A percentile compares a stretch with the other conserved stretches of the same genome.
Evolutionary conservation across 495 filamentous ascomycete genomes (phyloP).

Genomic region (Neurospora africana): DNA sequence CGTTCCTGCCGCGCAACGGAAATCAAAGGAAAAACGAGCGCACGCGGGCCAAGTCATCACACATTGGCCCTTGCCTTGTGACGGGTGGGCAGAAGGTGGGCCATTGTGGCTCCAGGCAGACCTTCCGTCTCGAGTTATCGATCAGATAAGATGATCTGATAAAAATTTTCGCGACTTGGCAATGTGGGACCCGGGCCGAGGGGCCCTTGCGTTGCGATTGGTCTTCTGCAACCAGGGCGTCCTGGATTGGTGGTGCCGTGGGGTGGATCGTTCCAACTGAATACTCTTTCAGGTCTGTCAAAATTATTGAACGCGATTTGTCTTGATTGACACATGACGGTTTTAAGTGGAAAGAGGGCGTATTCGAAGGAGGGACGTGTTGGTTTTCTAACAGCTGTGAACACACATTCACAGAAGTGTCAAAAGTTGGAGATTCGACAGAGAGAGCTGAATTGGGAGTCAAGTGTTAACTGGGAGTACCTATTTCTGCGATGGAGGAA

Average conservation of each 20-base stretch:
- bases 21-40: not conserved
- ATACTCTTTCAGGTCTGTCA: not conserved
- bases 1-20: not conserved
- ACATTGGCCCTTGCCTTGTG: not conserved
- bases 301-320: not conserved
- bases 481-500: not conserved
- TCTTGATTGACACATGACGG: not conserved
- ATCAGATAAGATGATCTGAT: slow-evolving; percentile 13
- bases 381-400: not conserved
- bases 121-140: slow-evolving; percentile 1
- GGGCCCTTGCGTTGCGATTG: not conserved
- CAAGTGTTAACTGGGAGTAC: not conserved
- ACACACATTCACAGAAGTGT: not conserved
- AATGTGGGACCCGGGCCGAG: not conserved
- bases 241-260: not conserved
- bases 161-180: slow-evolving; percentile 6
- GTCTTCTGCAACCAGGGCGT: not conserved
- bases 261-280: not conserved
- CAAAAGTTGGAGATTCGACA: not conserved
- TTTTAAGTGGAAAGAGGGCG: not conserved
- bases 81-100: not conserved
- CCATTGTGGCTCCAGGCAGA: not conserved
- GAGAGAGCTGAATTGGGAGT: not conserved
- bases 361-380: not conserved
- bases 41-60: not conserved